Conservation (phyloP, 73 alveolate species). For the Paramecium octaurelia region DNA sequence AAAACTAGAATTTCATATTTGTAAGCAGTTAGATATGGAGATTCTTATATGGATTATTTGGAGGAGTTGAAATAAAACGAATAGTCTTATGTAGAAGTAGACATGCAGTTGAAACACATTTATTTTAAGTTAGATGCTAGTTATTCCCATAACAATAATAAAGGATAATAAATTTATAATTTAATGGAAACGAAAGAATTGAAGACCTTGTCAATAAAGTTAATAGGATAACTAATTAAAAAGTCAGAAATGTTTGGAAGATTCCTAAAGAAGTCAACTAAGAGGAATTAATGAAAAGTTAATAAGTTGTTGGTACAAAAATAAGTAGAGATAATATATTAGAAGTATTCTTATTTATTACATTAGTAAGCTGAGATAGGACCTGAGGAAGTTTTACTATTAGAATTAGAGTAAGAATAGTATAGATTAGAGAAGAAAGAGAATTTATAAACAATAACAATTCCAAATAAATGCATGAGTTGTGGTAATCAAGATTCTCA, state of each 20-base stretch:
- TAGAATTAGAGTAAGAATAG: slow-evolving; percentile 55
- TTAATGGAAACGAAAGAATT: slow-evolving; percentile 39
- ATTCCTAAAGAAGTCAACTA: not conserved
- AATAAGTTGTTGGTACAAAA: slow-evolving; percentile 20
- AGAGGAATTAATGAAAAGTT: not conserved
- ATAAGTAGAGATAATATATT: not conserved
- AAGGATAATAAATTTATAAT: not conserved
- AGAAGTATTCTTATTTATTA: not conserved
- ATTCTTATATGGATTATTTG: slow-evolving; percentile 52
- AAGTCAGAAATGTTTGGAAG: slow-evolving; percentile 65
- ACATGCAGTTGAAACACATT: slow-evolving; percentile 64
- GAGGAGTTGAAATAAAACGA: slow-evolving; percentile 40
- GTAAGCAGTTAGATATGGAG: slow-evolving; percentile 54
- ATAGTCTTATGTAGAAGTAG: slow-evolving; percentile 47
- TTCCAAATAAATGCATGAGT: not conserved
- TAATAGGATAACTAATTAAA: not conserved
- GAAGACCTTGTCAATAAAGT: slow-evolving; percentile 46
- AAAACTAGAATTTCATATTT: slow-evolving; percentile 41
- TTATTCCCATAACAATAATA: slow-evolving; percentile 43
- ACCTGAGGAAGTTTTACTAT: slow-evolving; percentile 61
- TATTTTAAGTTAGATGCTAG: not conserved
- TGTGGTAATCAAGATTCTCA: slow-evolving; percentile 43
- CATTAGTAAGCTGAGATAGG: slow-evolving; percentile 66
- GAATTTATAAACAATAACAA: not conserved
- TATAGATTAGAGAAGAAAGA: not conserved